These are phyloP conservation scores for Aspergillus aculeatus DNA, from an alignment of 2,329 filamentous ascomycete species.

Conservation along the genomic window DNA sequence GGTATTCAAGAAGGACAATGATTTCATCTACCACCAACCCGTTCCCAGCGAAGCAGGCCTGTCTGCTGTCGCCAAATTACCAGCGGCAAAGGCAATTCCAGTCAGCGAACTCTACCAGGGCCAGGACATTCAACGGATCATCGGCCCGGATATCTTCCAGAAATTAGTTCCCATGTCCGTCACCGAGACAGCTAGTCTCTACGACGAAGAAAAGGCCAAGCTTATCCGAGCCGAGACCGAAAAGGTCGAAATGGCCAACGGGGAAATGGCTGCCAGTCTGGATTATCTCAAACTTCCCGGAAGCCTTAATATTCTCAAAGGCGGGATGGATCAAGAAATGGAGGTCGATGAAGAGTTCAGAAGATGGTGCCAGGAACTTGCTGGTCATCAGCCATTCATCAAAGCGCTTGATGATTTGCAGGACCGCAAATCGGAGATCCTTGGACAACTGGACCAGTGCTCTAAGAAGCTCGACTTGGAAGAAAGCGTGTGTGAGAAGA, in stretches of 20 bases:
- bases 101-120: constrained; percentile 96
- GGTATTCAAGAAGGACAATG: constrained; percentile 84
- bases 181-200: constrained; percentile 92
- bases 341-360: constrained; percentile 87
- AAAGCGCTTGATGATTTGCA: constrained; percentile 76
- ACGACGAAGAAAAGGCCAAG: constrained; percentile 98
- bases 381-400: constrained; percentile 76
- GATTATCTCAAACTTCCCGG: constrained; percentile 90
- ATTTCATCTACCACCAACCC: constrained; percentile 95
- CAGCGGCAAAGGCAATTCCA: constrained; percentile 93
- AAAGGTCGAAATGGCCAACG: constrained; percentile 85
- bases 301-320: constrained; percentile 86
- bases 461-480: constrained; percentile 93
- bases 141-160: constrained; percentile 93
- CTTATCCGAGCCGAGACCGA: constrained; percentile 90
- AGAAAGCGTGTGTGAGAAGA: constrained; percentile 97
- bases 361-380: constrained; percentile 90
- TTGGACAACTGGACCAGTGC: constrained; percentile 71
- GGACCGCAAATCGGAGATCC: constrained; percentile 72
- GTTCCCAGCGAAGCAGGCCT: constrained; percentile 84
- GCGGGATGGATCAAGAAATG: constrained; percentile 85
- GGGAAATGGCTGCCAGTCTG: constrained; percentile 91
- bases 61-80: constrained; percentile 79
- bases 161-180: constrained; percentile 96
- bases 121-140: constrained; percentile 95